Evolutionary conservation across 1,284 basidiomycete genomes (phyloP), one percentile per base, ranked within the genome.

Genomic region (Puccinia novopanici): DNA sequence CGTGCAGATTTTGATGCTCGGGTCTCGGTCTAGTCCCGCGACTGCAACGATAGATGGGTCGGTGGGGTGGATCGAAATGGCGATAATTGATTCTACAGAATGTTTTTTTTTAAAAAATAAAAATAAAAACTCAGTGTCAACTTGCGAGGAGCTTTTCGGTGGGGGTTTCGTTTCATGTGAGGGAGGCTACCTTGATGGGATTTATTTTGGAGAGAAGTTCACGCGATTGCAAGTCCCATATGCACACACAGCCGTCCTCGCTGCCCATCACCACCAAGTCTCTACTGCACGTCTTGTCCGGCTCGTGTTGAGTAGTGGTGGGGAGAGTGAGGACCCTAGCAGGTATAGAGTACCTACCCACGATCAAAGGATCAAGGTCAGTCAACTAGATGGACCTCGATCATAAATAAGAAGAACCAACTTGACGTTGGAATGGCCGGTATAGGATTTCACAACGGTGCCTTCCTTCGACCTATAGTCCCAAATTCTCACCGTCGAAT

Each of bases 401-500:
- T 37, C 10, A 42, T 12, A 12, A 10, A 61, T 6, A 48, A 70
- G 57, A 52, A 34, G 37, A n/a, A n/a, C n/a, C n/a, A n/a, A 94
- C 50, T 92, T 93, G 54, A 90, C 88, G 85, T 95, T 95, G 6
- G 87, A 88, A 84, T 96, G 94, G 0, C 92, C 93, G 0, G 88
- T 90, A 84, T 95, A 95, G 2, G 95, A 96, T 87, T 98, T 98
- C 67, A 98, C 90, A 82, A 80, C 68, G 10, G 77, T 80, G 2
- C 94, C 93, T 82, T 92, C 91, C 15, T 92, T 92, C n/a, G 91
- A 92, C 82, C 94, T 92, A 82, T 93, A 93, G 85, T 96, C 93
- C 95, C 97, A 98, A 30, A 99, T 87, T 0, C 97, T 90, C 78
- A 98, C 91, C 0, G 92, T 93, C 8, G 92, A 95, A 85, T 98